phyloP scores from a whole-genome alignment of 208 protist genomes.

The Sergeia podlipaevii region DNA sequence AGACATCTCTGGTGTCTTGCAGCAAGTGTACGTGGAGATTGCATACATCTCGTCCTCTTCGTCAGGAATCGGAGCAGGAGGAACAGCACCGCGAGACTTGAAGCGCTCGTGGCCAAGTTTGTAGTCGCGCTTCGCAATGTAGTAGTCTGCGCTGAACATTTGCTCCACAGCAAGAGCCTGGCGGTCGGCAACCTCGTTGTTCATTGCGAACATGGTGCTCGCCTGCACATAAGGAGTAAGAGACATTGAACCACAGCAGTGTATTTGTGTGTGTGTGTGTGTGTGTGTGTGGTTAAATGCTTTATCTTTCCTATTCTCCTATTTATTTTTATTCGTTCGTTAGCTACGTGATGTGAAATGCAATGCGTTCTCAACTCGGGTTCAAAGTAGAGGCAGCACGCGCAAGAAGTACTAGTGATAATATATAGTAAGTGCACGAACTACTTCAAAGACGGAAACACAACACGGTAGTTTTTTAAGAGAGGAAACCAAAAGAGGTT shows the following conservation, averaged over 20 bases:
- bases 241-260: slow-evolving; percentile 1
- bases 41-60: slow-evolving; percentile 10
- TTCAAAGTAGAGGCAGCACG: no score
- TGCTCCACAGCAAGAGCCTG: slow-evolving; percentile 14
- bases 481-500: no score
- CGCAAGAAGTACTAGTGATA: no score
- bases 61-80: not conserved
- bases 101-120: slow-evolving; percentile 26
- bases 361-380: no score
- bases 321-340: no score
- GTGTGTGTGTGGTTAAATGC: not conserved
- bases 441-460: no score
- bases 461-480: no score
- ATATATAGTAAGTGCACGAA: no score
- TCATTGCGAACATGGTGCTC: slow-evolving; percentile 19
- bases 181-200: slow-evolving; percentile 42
- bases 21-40: slow-evolving; percentile 19
- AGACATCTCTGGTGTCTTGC: not conserved
- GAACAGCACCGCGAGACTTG: slow-evolving; percentile 12
- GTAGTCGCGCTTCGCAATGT: slow-evolving; percentile 37
- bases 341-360: no score
- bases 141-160: slow-evolving; percentile 14
- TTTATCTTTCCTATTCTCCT: no score
- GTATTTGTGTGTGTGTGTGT: not conserved
- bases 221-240: slow-evolving; percentile 18